Evolutionary conservation across 108 stramenopile species (phyloP).

Genomic region (Fragilaria crotonensis): DNA sequence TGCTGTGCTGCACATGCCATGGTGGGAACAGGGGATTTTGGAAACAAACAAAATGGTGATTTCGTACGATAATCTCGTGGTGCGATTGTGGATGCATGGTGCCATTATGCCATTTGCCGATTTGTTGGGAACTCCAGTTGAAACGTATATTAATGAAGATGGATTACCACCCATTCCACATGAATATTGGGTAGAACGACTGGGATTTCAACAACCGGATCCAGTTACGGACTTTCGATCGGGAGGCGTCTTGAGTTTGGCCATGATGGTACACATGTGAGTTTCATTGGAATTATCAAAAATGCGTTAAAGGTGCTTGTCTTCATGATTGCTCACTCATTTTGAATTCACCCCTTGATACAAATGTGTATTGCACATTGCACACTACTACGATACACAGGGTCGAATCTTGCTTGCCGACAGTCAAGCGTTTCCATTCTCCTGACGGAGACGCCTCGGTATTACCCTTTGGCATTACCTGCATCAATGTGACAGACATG

Average conservation of each 20-base stretch:
- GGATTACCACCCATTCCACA: slow-evolving; percentile 75
- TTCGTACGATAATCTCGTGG: slow-evolving; percentile 74
- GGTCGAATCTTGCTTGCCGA: slow-evolving; percentile 28
- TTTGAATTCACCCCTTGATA: not conserved
- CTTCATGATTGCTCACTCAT: not conserved
- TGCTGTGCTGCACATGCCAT: slow-evolving; percentile 83
- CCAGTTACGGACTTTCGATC: slow-evolving; percentile 87
- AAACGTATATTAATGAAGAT: slow-evolving; percentile 51
- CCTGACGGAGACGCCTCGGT: slow-evolving; percentile 54
- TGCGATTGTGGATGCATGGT: slow-evolving; percentile 71
- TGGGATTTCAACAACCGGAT: slow-evolving; percentile 84
- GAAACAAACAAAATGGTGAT: slow-evolving; percentile 70
- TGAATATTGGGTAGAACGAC: too few species aligned
- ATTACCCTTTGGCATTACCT: slow-evolving; percentile 82
- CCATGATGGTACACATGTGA: slow-evolving; percentile 79
- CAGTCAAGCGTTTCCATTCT: slow-evolving; percentile 33
- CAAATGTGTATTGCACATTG: not conserved
- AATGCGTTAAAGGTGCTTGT: too few species aligned
- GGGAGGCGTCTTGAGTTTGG: slow-evolving; percentile 73
- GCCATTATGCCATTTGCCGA: slow-evolving; percentile 54
- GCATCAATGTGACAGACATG: slow-evolving; percentile 86
- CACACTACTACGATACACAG: slow-evolving; percentile 36
- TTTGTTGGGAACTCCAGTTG: slow-evolving; percentile 16
- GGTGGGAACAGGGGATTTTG: slow-evolving; percentile 80
- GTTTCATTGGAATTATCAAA: too few species aligned